These are phyloP conservation scores for Cunninghamia lanceolata DNA, from an alignment of 75 land plant species.

Conservation along the genomic window DNA sequence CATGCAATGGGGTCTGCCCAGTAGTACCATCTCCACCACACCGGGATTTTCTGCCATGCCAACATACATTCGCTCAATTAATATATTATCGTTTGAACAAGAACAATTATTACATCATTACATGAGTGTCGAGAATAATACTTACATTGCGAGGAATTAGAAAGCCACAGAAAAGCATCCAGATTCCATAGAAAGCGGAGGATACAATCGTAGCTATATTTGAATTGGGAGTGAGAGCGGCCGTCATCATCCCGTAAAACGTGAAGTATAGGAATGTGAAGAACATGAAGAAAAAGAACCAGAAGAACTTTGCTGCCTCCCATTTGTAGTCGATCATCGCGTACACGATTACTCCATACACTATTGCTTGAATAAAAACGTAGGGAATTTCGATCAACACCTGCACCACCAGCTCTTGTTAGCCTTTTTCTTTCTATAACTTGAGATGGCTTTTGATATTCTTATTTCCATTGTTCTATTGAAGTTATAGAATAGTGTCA, in stretches of 20 bases:
- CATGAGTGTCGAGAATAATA: background rate
- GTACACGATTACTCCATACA: conserved; percentile 26
- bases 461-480: too few species aligned
- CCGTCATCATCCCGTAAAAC: conserved; percentile 46
- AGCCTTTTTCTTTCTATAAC: too few species aligned
- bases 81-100: too few species aligned
- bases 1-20: conserved; percentile 72
- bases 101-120: background rate
- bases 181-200: conserved; percentile 32
- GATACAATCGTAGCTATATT: conserved; percentile 37
- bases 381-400: conserved; percentile 49
- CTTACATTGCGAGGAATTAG: conserved; percentile 37
- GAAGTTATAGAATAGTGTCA: too few species aligned
- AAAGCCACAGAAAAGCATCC: conserved; percentile 44
- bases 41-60: conserved; percentile 54
- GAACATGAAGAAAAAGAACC: conserved; percentile 37
- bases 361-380: conserved; percentile 24
- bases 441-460: too few species aligned
- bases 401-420: conserved; percentile 18
- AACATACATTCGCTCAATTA: background rate
- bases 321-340: conserved; percentile 41
- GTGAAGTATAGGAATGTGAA: conserved; percentile 48
- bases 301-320: conserved; percentile 38
- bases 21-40: conserved; percentile 92
- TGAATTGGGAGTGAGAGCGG: conserved; percentile 36